phyloP scores from a whole-genome alignment of 225 moss, liverwort and hornwort genomes.

The Pseudisothecium myosuroides region DNA sequence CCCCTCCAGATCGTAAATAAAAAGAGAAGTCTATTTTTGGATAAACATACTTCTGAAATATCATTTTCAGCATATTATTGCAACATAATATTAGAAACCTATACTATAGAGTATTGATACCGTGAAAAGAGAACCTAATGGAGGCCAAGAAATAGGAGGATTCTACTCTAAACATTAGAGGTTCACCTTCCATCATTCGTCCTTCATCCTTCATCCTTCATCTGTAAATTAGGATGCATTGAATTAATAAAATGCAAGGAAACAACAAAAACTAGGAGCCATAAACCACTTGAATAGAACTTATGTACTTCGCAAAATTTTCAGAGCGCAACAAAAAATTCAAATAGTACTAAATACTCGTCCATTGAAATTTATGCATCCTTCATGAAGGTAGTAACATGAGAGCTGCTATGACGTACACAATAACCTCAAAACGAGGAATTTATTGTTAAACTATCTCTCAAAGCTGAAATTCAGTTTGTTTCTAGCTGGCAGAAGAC shows the following conservation, averaged over 20 bases:
- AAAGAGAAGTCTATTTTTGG: neutral
- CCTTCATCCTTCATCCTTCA: neutral
- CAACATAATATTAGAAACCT: neutral
- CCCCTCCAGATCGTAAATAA: neutral
- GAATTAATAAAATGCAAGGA: neutral
- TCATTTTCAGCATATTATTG: neutral
- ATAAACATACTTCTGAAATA: neutral
- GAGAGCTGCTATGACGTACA: neutral
- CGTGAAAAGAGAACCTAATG: neutral
- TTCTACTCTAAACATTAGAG: neutral
- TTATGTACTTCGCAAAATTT: neutral
- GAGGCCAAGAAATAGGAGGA: neutral
- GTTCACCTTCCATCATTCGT: neutral
- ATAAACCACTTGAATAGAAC: neutral
- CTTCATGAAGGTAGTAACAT: neutral
- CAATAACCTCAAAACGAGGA: neutral
- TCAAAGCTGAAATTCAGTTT: neutral
- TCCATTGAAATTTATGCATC: neutral
- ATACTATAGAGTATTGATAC: neutral
- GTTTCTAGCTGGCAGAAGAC: neutral
- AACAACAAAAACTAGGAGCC: neutral
- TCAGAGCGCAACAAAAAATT: neutral
- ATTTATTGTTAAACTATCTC: too few species aligned
- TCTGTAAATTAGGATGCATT: neutral
- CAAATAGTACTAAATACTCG: neutral